Evolutionary conservation across 2,329 filamentous ascomycete genomes (phyloP).

Genomic region (Microdochium nivale): DNA sequence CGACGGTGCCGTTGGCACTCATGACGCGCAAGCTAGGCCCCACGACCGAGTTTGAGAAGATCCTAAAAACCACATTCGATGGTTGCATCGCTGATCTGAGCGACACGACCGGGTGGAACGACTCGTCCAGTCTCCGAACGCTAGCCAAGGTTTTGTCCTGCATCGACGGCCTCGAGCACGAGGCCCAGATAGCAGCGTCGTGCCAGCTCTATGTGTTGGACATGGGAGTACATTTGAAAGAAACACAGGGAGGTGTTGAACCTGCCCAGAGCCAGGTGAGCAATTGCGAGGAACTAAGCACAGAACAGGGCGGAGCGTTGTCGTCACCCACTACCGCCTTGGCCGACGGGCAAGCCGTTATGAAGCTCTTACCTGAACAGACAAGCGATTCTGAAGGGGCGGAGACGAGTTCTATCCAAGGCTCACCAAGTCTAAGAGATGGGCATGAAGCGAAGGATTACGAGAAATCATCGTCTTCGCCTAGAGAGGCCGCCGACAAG

Average conservation of each 20-base stretch:
- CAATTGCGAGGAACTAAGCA: too few relatives aligned
- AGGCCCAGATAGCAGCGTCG: constrained; percentile 10
- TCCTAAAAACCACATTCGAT: constrained; percentile 8
- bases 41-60: constrained; percentile 7
- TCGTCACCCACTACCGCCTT: too few relatives aligned
- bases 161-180: constrained; percentile 7
- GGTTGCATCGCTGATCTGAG: constrained; percentile 6
- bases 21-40: constrained; percentile 9
- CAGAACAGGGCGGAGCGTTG: too few relatives aligned
- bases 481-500: not conserved
- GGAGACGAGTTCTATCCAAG: too few relatives aligned
- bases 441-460: too few relatives aligned
- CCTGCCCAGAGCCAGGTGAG: too few relatives aligned
- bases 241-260: not conserved
- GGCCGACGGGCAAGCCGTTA: too few relatives aligned
- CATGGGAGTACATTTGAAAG: not conserved
- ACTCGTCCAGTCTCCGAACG: constrained; percentile 6
- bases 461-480: too few relatives aligned
- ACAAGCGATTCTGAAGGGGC: too few relatives aligned
- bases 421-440: too few relatives aligned
- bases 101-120: constrained; percentile 10
- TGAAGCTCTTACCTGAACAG: too few relatives aligned
- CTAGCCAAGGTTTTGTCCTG: constrained; percentile 9
- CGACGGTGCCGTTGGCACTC: constrained; percentile 6
- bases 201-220: constrained; percentile 8